Conservation (phyloP, 2,329 filamentous ascomycete genomes). For the Macroventuria anomochaeta region DNA sequence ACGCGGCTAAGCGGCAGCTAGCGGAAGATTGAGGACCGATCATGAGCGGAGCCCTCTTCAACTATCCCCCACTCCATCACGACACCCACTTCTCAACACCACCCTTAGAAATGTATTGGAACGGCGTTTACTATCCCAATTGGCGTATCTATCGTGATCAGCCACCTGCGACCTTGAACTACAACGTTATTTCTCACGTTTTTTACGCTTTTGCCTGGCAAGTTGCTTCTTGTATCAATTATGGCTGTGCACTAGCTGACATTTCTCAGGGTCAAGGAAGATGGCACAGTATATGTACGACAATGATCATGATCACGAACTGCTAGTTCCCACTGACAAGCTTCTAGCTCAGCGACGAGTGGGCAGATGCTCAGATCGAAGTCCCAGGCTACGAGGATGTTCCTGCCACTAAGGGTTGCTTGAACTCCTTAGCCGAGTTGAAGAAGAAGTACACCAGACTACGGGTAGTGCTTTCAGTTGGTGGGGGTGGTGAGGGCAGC, state of each 20-base stretch:
- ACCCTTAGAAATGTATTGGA: slow-evolving; percentile 56
- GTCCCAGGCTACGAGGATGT: slow-evolving; percentile 66
- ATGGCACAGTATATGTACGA: slow-evolving; percentile 77
- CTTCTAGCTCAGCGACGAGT: slow-evolving; percentile 76
- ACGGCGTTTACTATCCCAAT: slow-evolving; percentile 87
- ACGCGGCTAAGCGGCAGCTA: slow-evolving; percentile 41
- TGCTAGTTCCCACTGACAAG: slow-evolving; percentile 23
- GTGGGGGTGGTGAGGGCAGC: slow-evolving; percentile 72
- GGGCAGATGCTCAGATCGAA: slow-evolving; percentile 73
- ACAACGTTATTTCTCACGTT: slow-evolving; percentile 78
- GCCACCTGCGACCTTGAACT: slow-evolving; percentile 75
- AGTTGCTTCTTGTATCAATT: slow-evolving; percentile 21
- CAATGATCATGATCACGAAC: slow-evolving; percentile 44
- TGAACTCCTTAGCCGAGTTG: slow-evolving; percentile 75
- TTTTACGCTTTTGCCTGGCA: slow-evolving; percentile 81
- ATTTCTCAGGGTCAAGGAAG: slow-evolving; percentile 65
- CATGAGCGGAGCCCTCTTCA: slow-evolving; percentile 42
- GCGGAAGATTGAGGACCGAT: slow-evolving; percentile 29
- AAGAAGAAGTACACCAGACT: slow-evolving; percentile 74
- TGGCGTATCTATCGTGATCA: slow-evolving; percentile 74
- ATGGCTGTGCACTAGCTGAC: slow-evolving; percentile 28
- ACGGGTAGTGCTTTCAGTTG: slow-evolving; percentile 78
- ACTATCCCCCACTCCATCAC: slow-evolving; percentile 26
- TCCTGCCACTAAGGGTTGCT: slow-evolving; percentile 56
- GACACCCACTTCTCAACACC: slow-evolving; percentile 38